Percentiles rank a stretch among this genome's conserved stretches.
Evolutionary conservation across 768 basidiomycete species (phyloP).

Genomic region (Pleurotus eryngii): DNA sequence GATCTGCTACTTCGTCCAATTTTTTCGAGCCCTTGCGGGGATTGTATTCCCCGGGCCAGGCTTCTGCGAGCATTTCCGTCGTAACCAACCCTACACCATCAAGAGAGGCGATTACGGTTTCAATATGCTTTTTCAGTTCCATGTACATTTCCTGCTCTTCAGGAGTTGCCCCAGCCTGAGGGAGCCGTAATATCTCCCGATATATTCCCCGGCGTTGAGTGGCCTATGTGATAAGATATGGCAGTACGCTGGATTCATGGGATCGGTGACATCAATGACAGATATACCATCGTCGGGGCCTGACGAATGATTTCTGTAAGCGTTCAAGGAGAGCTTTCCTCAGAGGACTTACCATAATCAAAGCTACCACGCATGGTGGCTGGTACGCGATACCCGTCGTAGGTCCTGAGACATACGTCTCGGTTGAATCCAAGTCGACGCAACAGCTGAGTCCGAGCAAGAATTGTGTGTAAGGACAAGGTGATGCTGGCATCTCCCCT

Average conservation of each 20-base stretch:
- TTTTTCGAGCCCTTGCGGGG: background rate
- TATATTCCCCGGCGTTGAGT: constrained; percentile 1
- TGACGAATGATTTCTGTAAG: constrained; percentile 2
- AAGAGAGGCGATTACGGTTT: background rate
- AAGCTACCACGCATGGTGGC: constrained; percentile 21
- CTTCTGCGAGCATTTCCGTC: constrained; percentile 4
- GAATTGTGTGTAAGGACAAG: constrained; percentile 30
- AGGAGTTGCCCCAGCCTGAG: background rate
- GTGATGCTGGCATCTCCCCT: constrained; percentile 15
- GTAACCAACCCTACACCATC: constrained; percentile 1
- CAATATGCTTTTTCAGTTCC: background rate
- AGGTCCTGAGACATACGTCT: constrained; percentile 13
- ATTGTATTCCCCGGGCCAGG: constrained; percentile 5
- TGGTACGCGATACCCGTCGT: constrained; percentile 14
- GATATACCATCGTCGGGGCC: constrained; percentile 34
- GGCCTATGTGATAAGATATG: constrained; percentile 13
- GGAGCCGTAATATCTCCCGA: constrained; percentile 2
- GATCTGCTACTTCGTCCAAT: background rate
- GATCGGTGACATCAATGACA: constrained; percentile 31
- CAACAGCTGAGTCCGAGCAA: constrained; percentile 28
- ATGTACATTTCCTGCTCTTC: background rate
- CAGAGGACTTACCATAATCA: constrained; percentile 20
- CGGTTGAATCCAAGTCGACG: constrained; percentile 19
- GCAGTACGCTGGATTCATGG: constrained; percentile 23
- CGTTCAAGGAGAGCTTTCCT: background rate